A percentile compares a stretch with the other conserved stretches of the same genome.
phyloP scores from a whole-genome alignment of 176 grass and related monocot species.

The Coix lacrymajobi region DNA sequence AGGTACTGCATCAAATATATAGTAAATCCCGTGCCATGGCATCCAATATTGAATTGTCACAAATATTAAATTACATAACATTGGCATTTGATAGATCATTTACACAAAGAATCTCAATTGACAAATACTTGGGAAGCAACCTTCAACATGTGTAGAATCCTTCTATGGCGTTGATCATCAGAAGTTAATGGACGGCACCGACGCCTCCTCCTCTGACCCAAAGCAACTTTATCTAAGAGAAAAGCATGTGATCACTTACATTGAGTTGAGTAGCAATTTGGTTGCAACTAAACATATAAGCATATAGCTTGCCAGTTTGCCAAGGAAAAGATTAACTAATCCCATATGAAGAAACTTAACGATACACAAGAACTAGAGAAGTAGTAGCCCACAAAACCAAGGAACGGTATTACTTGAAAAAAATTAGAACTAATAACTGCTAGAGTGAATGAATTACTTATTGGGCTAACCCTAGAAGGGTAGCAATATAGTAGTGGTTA shows the following conservation, averaged over 20 bases:
- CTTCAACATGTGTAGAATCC: slow-evolving; percentile 81
- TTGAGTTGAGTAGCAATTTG: slow-evolving; percentile 19
- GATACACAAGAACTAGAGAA: background rate
- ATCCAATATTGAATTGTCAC: background rate
- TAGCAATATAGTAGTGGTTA: too few relatives aligned
- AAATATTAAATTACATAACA: slow-evolving; percentile 2
- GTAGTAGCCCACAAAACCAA: background rate
- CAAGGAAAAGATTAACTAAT: background rate
- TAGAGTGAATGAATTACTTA: too few relatives aligned
- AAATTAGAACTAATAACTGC: background rate
- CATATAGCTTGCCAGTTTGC: slow-evolving; percentile 16
- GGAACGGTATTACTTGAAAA: background rate
- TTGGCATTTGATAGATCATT: slow-evolving; percentile 4
- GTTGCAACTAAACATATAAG: slow-evolving; percentile 7
- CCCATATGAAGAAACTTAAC: background rate
- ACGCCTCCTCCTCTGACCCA: slow-evolving; percentile 36
- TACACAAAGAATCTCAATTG: slow-evolving; percentile 12
- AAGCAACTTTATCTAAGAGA: slow-evolving; percentile 33
- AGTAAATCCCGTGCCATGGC: slow-evolving; percentile 3
- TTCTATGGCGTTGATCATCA: slow-evolving; percentile 56
- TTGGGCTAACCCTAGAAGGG: too few relatives aligned
- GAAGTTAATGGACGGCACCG: slow-evolving; percentile 41
- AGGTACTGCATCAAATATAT: slow-evolving; percentile 8
- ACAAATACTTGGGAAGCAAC: slow-evolving; percentile 32
- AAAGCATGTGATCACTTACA: slow-evolving; percentile 10